Evolutionary conservation across 2,329 filamentous ascomycete genomes (phyloP).

Genomic region (Fusarium sambucinum): DNA sequence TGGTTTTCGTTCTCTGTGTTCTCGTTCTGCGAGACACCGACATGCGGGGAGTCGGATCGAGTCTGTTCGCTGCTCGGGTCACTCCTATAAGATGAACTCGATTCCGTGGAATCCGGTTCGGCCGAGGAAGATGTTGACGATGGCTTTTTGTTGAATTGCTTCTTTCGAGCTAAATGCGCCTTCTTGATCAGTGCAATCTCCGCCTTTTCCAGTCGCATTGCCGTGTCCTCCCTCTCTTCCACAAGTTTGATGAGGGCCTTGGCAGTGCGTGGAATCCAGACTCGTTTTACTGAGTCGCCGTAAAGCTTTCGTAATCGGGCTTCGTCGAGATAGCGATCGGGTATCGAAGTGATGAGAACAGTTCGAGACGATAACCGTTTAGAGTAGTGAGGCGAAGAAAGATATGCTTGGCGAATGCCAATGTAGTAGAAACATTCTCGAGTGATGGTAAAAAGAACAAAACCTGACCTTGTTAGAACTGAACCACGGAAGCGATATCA

Average conservation of each 20-base stretch:
- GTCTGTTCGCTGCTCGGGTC: constrained; percentile 25
- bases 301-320: constrained; percentile 83
- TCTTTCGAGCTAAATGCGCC: constrained; percentile 78
- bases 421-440: constrained; percentile 92
- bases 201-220: constrained; percentile 85
- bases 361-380: constrained; percentile 90
- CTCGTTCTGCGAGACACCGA: constrained; percentile 19
- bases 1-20: not conserved
- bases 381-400: constrained; percentile 85
- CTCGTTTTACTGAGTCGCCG: constrained; percentile 80
- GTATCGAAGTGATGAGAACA: constrained; percentile 89
- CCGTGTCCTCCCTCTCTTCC: constrained; percentile 81
- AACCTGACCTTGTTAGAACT: constrained; percentile 63
- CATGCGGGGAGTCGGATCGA: not conserved
- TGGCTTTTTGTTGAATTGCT: constrained; percentile 52
- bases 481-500: rapidly evolving
- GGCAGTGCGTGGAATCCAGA: constrained; percentile 86
- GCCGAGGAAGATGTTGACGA: constrained; percentile 18
- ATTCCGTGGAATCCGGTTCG: constrained; percentile 25
- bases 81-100: constrained; percentile 28
- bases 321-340: constrained; percentile 80
- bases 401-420: constrained; percentile 91
- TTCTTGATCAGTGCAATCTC: constrained; percentile 87
- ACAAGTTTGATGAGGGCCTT: constrained; percentile 84
- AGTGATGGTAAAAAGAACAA: constrained; percentile 88